Evolutionary conservation across 768 basidiomycete species (phyloP).

Genomic region (Saitozyma podzolica): DNA sequence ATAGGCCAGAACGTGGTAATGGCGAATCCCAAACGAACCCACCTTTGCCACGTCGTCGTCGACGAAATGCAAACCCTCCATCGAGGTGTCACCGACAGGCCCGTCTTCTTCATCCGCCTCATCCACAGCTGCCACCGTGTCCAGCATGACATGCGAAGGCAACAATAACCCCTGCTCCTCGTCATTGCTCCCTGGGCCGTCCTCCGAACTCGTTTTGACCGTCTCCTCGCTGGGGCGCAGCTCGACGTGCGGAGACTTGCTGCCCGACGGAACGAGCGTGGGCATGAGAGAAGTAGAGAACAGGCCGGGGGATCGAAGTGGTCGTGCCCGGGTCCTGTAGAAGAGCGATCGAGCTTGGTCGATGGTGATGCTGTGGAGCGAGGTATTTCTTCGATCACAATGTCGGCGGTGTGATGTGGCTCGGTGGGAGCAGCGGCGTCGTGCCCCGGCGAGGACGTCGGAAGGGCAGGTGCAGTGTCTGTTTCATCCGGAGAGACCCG

Average conservation of each 20-base stretch:
- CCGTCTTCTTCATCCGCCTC: conserved; percentile 7
- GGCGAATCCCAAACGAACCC: not conserved
- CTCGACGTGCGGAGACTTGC: not conserved
- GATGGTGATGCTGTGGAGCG: not conserved
- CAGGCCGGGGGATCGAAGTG: conserved; percentile 27
- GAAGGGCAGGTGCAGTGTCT: not conserved
- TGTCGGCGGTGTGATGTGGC: conserved; percentile 3
- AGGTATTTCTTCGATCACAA: conserved; percentile 14
- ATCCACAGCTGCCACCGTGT: conserved; percentile 5
- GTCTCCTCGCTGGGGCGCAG: not conserved
- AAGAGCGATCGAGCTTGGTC: not conserved
- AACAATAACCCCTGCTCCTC: conserved; percentile 17
- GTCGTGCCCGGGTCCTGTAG: not conserved
- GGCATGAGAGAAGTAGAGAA: conserved; percentile 20
- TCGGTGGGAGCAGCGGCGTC: not conserved
- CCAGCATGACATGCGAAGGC: conserved; percentile 34
- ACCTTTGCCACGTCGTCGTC: conserved; percentile 39
- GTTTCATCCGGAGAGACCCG: not conserved
- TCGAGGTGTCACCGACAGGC: conserved; percentile 11
- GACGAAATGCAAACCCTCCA: conserved; percentile 43
- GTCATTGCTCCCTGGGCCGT: not conserved
- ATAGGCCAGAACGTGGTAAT: not conserved
- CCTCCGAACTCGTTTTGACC: not conserved
- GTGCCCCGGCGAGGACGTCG: not conserved
- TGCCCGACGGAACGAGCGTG: conserved; percentile 1